Evolutionary conservation across 768 basidiomycete genomes (phyloP), one percentile per base, ranked within the genome.

Genomic region (Steccherinum ochraceum): DNA sequence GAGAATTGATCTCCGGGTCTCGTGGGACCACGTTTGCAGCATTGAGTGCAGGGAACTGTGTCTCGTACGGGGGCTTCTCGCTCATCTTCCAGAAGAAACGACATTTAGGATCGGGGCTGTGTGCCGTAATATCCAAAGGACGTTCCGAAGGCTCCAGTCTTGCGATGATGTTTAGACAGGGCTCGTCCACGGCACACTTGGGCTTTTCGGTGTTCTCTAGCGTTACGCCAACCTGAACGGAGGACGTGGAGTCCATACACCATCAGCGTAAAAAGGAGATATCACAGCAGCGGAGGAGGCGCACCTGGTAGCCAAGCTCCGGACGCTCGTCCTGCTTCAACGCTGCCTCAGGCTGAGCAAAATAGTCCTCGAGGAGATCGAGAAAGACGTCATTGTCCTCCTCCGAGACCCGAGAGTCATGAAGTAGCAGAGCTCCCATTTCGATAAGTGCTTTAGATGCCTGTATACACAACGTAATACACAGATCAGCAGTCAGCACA

Each of bases 161-260:
- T 46, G 79, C 78, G 56, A 97, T 97, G 52, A 97, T 75, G 39
- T 73, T 72, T 40, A 90, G 75, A 63, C 94, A 98, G 11, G 88
- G 82, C 45, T 88, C 84, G 61, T 93, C 79, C 10, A 81, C 83
- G 3, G 89, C 87, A 64, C 89, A 92, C 64, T 82, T 89, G 30
- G 87, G 86, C 60, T 90, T 92, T 70, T 96, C 94, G 2, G 93
- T 97, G 66, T 94, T 93, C 69, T 94, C 92, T n/a, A 95, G 80
- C 3, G 93, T 96, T 3, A 93, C 92, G 2, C 94, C 93, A 40
- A 92, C 84, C 68, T 64, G 16, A 30, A 18, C 23, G 24, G 40
- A 13, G 2, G 40, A 18, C 20, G 12, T 26, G 24, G 16, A 2
- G 19, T 2, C 1, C 18, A 39, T 39, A 18, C 20, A 21, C 35